These are phyloP conservation scores for Penicillium coffeae DNA, from an alignment of 495 filamentous ascomycete species.

Conservation along the genomic window DNA sequence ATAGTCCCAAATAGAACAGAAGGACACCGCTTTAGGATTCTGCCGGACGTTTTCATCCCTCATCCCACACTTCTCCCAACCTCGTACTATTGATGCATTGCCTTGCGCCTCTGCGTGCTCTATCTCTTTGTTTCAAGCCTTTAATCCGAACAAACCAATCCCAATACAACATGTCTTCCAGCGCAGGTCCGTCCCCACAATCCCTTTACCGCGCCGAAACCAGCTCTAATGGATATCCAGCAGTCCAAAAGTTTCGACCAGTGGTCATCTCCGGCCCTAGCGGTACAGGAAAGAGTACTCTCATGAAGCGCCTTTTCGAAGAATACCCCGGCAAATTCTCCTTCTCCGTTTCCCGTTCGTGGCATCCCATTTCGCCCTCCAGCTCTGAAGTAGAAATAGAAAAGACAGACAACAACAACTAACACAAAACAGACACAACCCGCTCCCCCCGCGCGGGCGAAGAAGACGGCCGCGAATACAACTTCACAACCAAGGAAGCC, in stretches of 20 bases:
- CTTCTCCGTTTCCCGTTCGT: constrained; percentile 63
- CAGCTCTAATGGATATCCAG: too few relatives aligned
- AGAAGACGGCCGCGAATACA: constrained; percentile 66
- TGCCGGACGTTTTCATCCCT: constrained; percentile 13
- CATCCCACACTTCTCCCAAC: background rate
- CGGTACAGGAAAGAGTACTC: constrained; percentile 80
- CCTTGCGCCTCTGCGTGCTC: constrained; percentile 9
- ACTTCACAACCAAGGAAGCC: constrained; percentile 61
- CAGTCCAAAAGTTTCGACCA: constrained; percentile 48
- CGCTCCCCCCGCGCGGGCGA: constrained; percentile 69
- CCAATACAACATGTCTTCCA: constrained; percentile 26
- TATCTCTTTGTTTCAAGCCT: constrained; percentile 3
- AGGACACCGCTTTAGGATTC: constrained; percentile 17
- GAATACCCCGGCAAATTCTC: constrained; percentile 66
- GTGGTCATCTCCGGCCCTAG: constrained; percentile 81
- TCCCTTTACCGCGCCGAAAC: background rate
- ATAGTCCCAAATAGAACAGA: background rate
- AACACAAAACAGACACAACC: constrained; percentile 35
- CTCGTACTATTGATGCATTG: constrained; percentile 21
- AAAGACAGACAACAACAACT: background rate
- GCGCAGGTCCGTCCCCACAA: constrained; percentile 18
- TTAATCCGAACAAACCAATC: background rate
- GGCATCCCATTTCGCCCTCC: background rate
- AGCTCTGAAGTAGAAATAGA: background rate
- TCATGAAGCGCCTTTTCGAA: constrained; percentile 63